Conservation (phyloP, 805 yeast species). For the Sporopachydermia quercuum region DNA sequence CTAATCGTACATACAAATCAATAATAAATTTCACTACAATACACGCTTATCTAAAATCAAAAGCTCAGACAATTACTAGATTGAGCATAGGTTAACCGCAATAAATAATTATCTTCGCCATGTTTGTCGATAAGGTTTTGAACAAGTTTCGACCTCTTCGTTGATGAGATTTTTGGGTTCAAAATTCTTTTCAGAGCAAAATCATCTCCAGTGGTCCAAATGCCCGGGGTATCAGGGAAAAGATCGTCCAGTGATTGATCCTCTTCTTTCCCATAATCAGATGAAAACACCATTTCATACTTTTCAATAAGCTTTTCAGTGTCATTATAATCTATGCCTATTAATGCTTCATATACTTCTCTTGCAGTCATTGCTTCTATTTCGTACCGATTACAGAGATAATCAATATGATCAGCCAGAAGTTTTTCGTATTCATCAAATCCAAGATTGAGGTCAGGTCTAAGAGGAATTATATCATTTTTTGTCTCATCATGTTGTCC, state of each 20-base stretch:
- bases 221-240: background rate
- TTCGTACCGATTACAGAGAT: background rate
- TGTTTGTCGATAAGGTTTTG: background rate
- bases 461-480: background rate
- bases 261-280: background rate
- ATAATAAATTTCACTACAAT: too few species aligned
- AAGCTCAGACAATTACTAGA: background rate
- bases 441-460: background rate
- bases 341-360: background rate
- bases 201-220: background rate
- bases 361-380: background rate
- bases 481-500: too few species aligned
- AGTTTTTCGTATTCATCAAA: background rate
- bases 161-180: background rate
- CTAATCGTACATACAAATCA: too few species aligned
- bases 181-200: background rate
- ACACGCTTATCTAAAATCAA: too few species aligned
- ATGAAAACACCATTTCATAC: background rate
- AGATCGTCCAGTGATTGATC: background rate
- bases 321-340: background rate
- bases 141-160: background rate
- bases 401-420: background rate
- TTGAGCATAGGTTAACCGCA: background rate
- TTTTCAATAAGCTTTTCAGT: background rate
- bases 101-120: background rate